Percentiles rank a stretch among this genome's conserved stretches.
Conservation (phyloP, 2,329 filamentous ascomycete genomes). For the Paecilomyces formosus region DNA sequence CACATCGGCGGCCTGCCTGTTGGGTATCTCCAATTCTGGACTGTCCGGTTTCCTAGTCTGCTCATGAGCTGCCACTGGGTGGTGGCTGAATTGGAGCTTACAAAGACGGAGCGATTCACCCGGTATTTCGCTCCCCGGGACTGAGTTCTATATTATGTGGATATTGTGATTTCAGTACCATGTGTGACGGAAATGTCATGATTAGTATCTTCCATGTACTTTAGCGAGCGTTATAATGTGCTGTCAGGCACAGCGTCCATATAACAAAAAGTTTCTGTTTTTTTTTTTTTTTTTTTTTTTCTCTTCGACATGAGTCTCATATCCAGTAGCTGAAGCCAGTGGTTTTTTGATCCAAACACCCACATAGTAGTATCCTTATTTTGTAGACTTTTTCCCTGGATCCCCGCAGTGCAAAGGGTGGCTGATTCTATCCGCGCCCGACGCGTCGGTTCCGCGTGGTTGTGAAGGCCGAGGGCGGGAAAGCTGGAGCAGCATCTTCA, state of each 20-base stretch:
- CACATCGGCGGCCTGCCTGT: constrained; percentile 68
- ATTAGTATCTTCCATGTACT: not conserved
- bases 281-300: too few relatives aligned
- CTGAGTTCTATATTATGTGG: constrained; percentile 9
- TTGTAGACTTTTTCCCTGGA: too few relatives aligned
- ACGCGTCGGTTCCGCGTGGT: not conserved
- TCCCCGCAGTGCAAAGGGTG: too few relatives aligned
- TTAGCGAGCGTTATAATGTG: not conserved
- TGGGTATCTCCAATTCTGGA: constrained; percentile 81
- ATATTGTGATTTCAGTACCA: not conserved
- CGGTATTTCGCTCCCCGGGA: constrained; percentile 33
- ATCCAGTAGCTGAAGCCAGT: too few relatives aligned
- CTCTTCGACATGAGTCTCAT: too few relatives aligned
- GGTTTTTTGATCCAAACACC: too few relatives aligned
- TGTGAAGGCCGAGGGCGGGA: not conserved
- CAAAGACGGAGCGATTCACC: constrained; percentile 32
- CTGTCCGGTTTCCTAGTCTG: constrained; percentile 66
- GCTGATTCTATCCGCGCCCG: too few relatives aligned
- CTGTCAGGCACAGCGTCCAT: not conserved
- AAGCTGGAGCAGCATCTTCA: not conserved
- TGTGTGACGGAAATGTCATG: not conserved
- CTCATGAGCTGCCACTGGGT: constrained; percentile 73
- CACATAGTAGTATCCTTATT: too few relatives aligned
- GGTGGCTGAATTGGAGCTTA: constrained; percentile 58
- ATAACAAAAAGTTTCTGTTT: not conserved